A percentile compares a stretch with the other conserved stretches of the same genome.
phyloP scores from a whole-genome alignment of 1,139 yeast species.

The Williopsis jadinii region DNA sequence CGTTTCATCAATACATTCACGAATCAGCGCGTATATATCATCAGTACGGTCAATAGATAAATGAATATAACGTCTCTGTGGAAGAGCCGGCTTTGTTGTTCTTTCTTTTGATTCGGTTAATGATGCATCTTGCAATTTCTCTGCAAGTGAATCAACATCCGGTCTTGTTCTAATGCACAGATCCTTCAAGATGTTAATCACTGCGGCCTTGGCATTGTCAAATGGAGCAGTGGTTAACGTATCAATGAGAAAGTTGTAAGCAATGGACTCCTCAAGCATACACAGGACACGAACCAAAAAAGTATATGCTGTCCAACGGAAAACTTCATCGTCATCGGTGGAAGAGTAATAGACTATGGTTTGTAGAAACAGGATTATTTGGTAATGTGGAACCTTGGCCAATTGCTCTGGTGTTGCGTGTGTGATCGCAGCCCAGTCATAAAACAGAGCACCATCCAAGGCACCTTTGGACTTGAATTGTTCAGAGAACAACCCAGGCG shows the following conservation, averaged over 20 bases:
- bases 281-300: constrained; percentile 51
- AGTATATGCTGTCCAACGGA: constrained; percentile 31
- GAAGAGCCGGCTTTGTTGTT: constrained; percentile 20
- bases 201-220: constrained; percentile 47
- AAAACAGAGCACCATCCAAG: constrained; percentile 34
- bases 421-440: constrained; percentile 35
- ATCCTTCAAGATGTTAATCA: constrained; percentile 63
- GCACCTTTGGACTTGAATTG: constrained; percentile 24
- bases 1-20: constrained; percentile 29
- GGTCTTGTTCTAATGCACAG: constrained; percentile 33
- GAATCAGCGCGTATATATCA: constrained; percentile 35
- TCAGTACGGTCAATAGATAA: constrained; percentile 33
- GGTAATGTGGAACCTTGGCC: constrained; percentile 22
- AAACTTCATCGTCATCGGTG: constrained; percentile 22
- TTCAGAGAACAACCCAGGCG: constrained; percentile 29
- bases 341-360: constrained; percentile 33
- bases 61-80: constrained; percentile 31
- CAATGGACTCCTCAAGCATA: constrained; percentile 44
- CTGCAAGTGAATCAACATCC: constrained; percentile 9
- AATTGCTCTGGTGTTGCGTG: constrained; percentile 26
- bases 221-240: constrained; percentile 66
- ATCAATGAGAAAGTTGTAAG: constrained; percentile 59
- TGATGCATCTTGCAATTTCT: constrained; percentile 5
- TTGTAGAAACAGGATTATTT: constrained; percentile 39
- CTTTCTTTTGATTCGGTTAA: constrained; percentile 5